Conservation (phyloP, 805 yeast genomes). For the Kazachstania africana region DNA sequence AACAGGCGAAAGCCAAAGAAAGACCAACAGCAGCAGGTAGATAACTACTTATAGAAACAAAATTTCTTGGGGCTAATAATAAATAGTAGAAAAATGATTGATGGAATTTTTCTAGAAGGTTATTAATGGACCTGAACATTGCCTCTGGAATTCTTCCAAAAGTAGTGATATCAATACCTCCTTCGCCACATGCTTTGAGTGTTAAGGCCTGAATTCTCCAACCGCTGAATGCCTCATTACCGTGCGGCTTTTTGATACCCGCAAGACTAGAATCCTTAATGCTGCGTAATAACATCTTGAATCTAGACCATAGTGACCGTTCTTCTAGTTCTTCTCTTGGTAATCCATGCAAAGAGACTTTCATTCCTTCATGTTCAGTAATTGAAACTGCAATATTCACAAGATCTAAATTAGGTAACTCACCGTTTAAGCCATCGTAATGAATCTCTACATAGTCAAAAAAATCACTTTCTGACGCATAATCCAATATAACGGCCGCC, state of each 20-base stretch:
- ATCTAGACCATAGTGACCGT: slow-evolving; percentile 42
- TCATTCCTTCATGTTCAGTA: slow-evolving; percentile 65
- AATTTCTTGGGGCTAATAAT: slow-evolving; percentile 60
- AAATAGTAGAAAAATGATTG: slow-evolving; percentile 93
- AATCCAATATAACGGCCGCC: slow-evolving; percentile 79
- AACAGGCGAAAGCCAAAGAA: slow-evolving; percentile 56
- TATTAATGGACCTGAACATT: slow-evolving; percentile 77
- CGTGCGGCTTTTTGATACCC: slow-evolving; percentile 51
- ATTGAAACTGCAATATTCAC: slow-evolving; percentile 70
- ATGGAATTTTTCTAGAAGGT: slow-evolving; percentile 87
- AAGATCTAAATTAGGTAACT: slow-evolving; percentile 85
- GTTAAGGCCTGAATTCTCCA: slow-evolving; percentile 93
- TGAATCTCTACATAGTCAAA: slow-evolving; percentile 63
- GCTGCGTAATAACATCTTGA: slow-evolving; percentile 49
- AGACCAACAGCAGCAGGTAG: slow-evolving; percentile 73
- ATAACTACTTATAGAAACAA: slow-evolving; percentile 90
- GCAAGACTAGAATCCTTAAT: slow-evolving; percentile 57
- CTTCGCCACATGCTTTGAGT: slow-evolving; percentile 50
- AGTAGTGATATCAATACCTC: slow-evolving; percentile 77
- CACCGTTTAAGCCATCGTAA: slow-evolving; percentile 90
- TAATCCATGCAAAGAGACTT: slow-evolving; percentile 53
- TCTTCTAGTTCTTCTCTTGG: slow-evolving; percentile 35
- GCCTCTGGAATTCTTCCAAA: slow-evolving; percentile 88
- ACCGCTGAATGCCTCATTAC: slow-evolving; percentile 90
- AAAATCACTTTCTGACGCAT: slow-evolving; percentile 50